Evolutionary conservation across 768 basidiomycete genomes (phyloP).

Genomic region (Leccinellum rugosiceps): DNA sequence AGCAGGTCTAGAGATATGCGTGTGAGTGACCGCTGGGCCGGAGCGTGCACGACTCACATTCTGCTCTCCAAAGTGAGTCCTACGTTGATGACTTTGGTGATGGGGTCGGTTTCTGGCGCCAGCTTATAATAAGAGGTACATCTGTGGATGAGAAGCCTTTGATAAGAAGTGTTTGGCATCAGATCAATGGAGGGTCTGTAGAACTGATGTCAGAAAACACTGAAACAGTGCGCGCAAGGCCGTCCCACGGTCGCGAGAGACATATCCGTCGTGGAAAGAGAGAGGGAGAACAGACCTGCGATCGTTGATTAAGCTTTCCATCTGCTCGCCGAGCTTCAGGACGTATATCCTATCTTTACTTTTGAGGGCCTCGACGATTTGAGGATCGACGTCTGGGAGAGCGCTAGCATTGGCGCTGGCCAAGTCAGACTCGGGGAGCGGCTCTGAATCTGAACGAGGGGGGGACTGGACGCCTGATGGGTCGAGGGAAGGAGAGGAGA

Average conservation of each 20-base stretch:
- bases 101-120: conserved; percentile 62
- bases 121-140: conserved; percentile 81
- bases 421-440: conserved; percentile 28
- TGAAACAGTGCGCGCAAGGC: background rate
- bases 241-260: conserved; percentile 7
- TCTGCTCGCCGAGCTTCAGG: conserved; percentile 81
- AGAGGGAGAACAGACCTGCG: conserved; percentile 49
- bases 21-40: conserved; percentile 9
- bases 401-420: conserved; percentile 21
- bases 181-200: conserved; percentile 62
- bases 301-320: conserved; percentile 78
- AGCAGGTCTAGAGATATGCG: conserved; percentile 48
- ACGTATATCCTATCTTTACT: conserved; percentile 89
- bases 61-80: conserved; percentile 58
- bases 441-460: conserved; percentile 26
- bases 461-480: conserved; percentile 8
- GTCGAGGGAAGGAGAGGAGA: conserved; percentile 16
- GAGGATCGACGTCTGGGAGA: conserved; percentile 60
- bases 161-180: conserved; percentile 72
- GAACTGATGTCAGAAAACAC: conserved; percentile 21
- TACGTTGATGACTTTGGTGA: conserved; percentile 62
- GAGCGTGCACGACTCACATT: conserved; percentile 52
- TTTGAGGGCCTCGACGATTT: conserved; percentile 81
- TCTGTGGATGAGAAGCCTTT: conserved; percentile 81
- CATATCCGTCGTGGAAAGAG: background rate